These are phyloP conservation scores for Penicillium glabrum DNA, from an alignment of 2,329 filamentous ascomycete genomes.

Conservation along the genomic window DNA sequence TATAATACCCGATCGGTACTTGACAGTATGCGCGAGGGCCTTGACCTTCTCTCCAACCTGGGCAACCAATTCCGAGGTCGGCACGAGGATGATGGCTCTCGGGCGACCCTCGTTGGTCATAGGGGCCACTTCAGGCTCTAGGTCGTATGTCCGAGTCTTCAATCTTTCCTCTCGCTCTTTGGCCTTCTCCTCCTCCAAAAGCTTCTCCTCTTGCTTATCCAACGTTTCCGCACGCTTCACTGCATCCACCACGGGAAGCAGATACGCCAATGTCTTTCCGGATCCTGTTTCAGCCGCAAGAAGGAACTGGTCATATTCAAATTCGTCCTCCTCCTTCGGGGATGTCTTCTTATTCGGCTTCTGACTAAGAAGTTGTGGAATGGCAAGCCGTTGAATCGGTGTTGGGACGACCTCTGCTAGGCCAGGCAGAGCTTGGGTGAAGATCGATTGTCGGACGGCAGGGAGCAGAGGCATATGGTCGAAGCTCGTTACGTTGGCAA, in stretches of 20 bases:
- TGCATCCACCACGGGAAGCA: constrained; percentile 80
- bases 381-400: constrained; percentile 83
- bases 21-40: constrained; percentile 76
- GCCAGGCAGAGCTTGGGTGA: constrained; percentile 70
- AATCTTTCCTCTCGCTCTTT: constrained; percentile 53
- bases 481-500: constrained; percentile 72
- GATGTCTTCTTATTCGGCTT: constrained; percentile 41
- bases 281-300: constrained; percentile 95
- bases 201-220: constrained; percentile 61
- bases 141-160: constrained; percentile 60
- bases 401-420: constrained; percentile 78
- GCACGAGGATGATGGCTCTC: constrained; percentile 80
- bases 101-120: constrained; percentile 74
- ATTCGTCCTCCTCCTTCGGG: constrained; percentile 28
- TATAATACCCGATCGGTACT: constrained; percentile 81
- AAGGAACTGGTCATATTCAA: constrained; percentile 66
- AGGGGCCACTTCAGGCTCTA: constrained; percentile 60
- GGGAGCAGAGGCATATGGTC: constrained; percentile 77
- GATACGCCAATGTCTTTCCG: constrained; percentile 91
- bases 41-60: constrained; percentile 85
- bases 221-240: constrained; percentile 72
- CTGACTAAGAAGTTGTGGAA: constrained; percentile 71
- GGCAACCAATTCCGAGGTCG: constrained; percentile 85
- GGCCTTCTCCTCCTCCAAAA: constrained; percentile 54
- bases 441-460: constrained; percentile 67